Evolutionary conservation across 177 flowering plant species (phyloP).

Genomic region (Vitis hybrid): DNA sequence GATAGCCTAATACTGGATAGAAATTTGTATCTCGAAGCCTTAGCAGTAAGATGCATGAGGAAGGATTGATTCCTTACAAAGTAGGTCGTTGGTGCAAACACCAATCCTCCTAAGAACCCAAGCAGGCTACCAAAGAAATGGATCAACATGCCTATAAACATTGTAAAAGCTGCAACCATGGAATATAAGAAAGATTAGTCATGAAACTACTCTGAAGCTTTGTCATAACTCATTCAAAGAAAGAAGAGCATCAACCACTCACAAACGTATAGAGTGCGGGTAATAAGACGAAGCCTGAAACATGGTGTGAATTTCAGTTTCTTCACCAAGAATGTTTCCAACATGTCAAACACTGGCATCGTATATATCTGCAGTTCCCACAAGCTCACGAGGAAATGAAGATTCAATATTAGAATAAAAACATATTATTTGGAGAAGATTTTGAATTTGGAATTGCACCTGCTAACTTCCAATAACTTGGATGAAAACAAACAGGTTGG

Average conservation of each 20-base stretch:
- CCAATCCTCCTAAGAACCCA: constrained; percentile 67
- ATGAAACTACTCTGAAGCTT: not conserved
- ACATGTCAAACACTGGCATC: constrained; percentile 64
- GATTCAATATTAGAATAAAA: not conserved
- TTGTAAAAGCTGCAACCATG: constrained; percentile 45
- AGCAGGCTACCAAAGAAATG: constrained; percentile 71
- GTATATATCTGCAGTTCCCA: constrained; percentile 33
- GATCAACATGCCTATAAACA: constrained; percentile 49
- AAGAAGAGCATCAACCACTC: constrained; percentile 5
- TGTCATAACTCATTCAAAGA: too few species aligned
- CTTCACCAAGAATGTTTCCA: constrained; percentile 46
- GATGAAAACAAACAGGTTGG: constrained; percentile 58
- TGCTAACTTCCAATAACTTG: constrained; percentile 69
- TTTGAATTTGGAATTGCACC: constrained; percentile 16
- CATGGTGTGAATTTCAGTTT: constrained; percentile 30
- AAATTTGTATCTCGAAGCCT: not conserved
- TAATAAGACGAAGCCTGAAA: constrained; percentile 31
- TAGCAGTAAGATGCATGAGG: not conserved
- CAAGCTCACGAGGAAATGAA: not conserved
- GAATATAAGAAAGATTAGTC: not conserved
- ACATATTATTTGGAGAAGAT: too few species aligned
- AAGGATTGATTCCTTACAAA: constrained; percentile 36
- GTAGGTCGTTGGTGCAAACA: constrained; percentile 70
- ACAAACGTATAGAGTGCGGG: constrained; percentile 46
- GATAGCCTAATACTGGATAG: too few species aligned